Evolutionary conservation across 257 asterid species (phyloP).

Genomic region (Nicotiana tabacum): DNA sequence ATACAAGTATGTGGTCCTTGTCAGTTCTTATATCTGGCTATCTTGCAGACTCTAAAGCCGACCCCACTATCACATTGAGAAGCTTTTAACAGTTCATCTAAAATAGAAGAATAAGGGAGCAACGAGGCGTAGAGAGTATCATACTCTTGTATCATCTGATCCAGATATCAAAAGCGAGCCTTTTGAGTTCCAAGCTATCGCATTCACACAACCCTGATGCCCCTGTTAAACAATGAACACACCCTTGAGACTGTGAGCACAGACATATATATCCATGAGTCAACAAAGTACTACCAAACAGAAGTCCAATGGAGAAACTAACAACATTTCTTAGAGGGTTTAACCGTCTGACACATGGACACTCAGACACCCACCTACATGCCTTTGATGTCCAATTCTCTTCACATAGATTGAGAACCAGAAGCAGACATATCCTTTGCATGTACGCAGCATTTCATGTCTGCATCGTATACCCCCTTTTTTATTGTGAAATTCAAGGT

Average conservation of each 20-base stretch:
- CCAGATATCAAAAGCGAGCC: constrained; percentile 93
- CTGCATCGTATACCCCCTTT: neutral
- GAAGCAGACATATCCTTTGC: neutral
- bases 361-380: neutral
- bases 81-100: neutral
- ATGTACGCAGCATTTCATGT: neutral
- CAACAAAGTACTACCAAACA: neutral
- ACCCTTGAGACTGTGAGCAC: constrained; percentile 13
- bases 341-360: neutral
- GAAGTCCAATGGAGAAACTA: neutral
- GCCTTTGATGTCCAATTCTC: neutral
- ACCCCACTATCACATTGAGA: constrained; percentile 2
- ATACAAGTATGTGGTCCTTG: neutral
- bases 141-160: constrained; percentile 92
- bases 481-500: neutral
- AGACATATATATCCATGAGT: neutral
- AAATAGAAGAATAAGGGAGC: constrained; percentile 1
- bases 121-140: constrained; percentile 17
- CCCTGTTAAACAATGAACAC: constrained; percentile 49
- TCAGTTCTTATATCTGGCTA: neutral
- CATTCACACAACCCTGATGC: constrained; percentile 90
- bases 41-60: neutral
- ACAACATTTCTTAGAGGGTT: neutral
- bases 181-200: constrained; percentile 85
- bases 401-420: neutral